phyloP scores from a whole-genome alignment of 306 rosid species.

The Hippophae rhamnoides region DNA sequence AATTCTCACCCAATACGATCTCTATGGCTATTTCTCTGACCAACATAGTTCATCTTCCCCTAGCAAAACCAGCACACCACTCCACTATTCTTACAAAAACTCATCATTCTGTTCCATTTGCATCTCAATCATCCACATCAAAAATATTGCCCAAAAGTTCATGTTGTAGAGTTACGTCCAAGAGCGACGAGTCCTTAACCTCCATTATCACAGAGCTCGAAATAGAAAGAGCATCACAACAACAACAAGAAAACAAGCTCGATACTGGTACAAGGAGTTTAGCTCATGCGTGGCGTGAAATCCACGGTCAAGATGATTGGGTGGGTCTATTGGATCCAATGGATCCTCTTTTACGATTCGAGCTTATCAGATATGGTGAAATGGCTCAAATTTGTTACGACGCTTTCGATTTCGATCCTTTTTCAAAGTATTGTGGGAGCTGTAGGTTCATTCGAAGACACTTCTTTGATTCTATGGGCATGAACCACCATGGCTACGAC shows the following conservation, averaged over 20 bases:
- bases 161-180: slow-evolving; percentile 13
- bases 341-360: slow-evolving; percentile 47
- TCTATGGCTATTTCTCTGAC: too few relatives aligned
- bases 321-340: slow-evolving; percentile 63
- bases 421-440: slow-evolving; percentile 74
- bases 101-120: too few relatives aligned
- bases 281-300: slow-evolving; percentile 47
- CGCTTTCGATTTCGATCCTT: slow-evolving; percentile 71
- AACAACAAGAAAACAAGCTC: background rate
- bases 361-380: slow-evolving; percentile 74
- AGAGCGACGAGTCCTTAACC: slow-evolving; percentile 16
- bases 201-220: slow-evolving; percentile 25
- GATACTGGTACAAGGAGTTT: background rate
- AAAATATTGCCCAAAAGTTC: too few relatives aligned
- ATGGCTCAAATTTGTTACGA: slow-evolving; percentile 89
- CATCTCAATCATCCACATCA: too few relatives aligned
- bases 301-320: slow-evolving; percentile 70
- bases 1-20: too few relatives aligned
- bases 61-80: too few relatives aligned
- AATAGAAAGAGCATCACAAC: background rate
- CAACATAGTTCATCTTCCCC: too few relatives aligned
- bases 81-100: too few relatives aligned
- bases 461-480: slow-evolving; percentile 31
- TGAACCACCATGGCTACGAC: slow-evolving; percentile 31
- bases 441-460: slow-evolving; percentile 37